A percentile compares a stretch with the other conserved stretches of the same genome.
These are phyloP conservation scores for Eucalyptus urophylla DNA, from an alignment of 345 rosid genomes.

Conservation along the genomic window DNA sequence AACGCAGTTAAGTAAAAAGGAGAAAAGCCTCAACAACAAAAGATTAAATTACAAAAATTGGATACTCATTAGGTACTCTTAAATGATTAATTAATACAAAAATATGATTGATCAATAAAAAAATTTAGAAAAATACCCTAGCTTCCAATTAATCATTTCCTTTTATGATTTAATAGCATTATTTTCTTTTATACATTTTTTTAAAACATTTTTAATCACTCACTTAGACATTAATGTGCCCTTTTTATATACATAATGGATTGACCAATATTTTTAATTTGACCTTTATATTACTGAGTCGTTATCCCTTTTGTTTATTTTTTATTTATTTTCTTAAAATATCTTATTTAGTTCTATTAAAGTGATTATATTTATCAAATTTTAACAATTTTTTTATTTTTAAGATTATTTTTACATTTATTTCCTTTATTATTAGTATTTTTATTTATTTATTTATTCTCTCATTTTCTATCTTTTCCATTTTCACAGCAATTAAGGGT, in stretches of 20 bases:
- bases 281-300: neutral
- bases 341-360: neutral
- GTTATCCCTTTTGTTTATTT: neutral
- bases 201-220: no score
- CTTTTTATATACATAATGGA: neutral
- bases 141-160: neutral
- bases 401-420: no score
- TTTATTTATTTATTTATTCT: neutral
- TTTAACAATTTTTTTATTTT: no score
- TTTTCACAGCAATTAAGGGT: no score
- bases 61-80: neutral
- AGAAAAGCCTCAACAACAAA: neutral
- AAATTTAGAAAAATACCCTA: neutral
- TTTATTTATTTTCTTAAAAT: neutral
- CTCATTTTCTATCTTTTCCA: neutral
- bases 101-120: neutral
- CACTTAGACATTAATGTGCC: neutral
- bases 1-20: neutral
- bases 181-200: no score
- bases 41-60: neutral
- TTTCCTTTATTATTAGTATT: no score
- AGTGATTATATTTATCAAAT: no score
- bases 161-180: neutral
- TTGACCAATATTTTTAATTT: neutral
- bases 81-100: neutral